phyloP scores from a whole-genome alignment of 441 rosid species.

The Codiaeum variegatum region DNA sequence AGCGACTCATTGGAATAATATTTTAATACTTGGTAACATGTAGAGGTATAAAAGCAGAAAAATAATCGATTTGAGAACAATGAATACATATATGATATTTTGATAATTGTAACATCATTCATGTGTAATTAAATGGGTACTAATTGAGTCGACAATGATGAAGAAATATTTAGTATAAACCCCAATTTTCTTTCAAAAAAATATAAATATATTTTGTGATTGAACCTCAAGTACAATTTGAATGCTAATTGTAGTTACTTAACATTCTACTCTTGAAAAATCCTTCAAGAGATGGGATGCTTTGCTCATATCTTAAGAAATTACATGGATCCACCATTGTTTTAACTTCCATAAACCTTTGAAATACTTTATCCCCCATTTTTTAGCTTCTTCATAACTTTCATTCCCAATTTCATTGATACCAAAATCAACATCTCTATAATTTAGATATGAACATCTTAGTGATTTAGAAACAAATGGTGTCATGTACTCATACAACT shows the following conservation, averaged over 20 bases:
- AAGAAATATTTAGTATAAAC: too few species aligned
- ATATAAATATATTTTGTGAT: too few species aligned
- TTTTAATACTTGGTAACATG: too few species aligned
- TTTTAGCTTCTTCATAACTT: conserved; percentile 27
- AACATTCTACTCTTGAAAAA: neutral
- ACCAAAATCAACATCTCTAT: conserved; percentile 54
- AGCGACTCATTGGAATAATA: too few species aligned
- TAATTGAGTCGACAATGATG: too few species aligned
- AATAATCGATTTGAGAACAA: too few species aligned
- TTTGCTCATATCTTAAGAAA: conserved; percentile 50
- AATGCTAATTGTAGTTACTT: neutral
- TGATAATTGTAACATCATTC: too few species aligned
- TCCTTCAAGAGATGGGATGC: conserved; percentile 52
- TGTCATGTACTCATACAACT: conserved; percentile 41
- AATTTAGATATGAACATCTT: conserved; percentile 53
- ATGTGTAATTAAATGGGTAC: too few species aligned
- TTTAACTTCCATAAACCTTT: conserved; percentile 55
- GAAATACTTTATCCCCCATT: conserved; percentile 49
- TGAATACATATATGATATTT: too few species aligned
- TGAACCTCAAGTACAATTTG: neutral
- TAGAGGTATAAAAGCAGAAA: too few species aligned
- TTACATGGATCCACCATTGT: conserved; percentile 55
- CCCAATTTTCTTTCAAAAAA: too few species aligned
- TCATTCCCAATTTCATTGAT: conserved; percentile 12
- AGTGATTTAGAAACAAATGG: conserved; percentile 58